Percentiles rank a stretch among this genome's conserved stretches.
phyloP scores from a whole-genome alignment of 202 grass and related monocot genomes.

The Brachypodium distachyon region DNA sequence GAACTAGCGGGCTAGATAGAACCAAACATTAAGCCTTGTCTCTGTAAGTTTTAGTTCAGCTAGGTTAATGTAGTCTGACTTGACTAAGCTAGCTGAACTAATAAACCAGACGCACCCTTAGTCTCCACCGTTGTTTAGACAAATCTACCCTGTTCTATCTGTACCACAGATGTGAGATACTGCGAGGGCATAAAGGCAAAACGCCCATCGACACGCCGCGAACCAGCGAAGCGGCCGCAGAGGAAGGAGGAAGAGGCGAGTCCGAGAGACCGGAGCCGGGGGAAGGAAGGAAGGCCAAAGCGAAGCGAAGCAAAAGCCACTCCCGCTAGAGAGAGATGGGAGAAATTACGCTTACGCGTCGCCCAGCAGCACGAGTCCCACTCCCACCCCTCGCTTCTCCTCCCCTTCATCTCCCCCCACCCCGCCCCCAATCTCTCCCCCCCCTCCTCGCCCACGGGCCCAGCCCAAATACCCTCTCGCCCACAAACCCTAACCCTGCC shows the following conservation, averaged over 20 bases:
- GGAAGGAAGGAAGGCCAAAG: not conserved
- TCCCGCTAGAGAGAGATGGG: conserved; percentile 23
- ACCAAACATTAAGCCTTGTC: too few relatives aligned
- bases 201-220: not conserved
- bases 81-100: too few relatives aligned
- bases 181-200: not conserved
- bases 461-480: conserved; percentile 30
- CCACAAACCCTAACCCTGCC: conserved; percentile 48
- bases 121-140: too few relatives aligned
- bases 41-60: too few relatives aligned
- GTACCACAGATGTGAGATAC: too few relatives aligned
- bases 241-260: not conserved
- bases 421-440: not conserved
- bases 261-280: not conserved
- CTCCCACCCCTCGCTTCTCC: not conserved
- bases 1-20: too few relatives aligned
- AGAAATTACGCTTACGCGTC: conserved; percentile 67
- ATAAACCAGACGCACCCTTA: too few relatives aligned
- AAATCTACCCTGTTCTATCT: too few relatives aligned
- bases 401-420: not conserved
- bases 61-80: too few relatives aligned
- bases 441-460: conserved; percentile 17
- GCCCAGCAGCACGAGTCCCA: conserved; percentile 23
- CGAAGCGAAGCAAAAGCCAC: not conserved
- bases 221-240: not conserved